Evolutionary conservation across 176 grass and related monocot genomes (phyloP).

Genomic region (Thalia dealbata): DNA sequence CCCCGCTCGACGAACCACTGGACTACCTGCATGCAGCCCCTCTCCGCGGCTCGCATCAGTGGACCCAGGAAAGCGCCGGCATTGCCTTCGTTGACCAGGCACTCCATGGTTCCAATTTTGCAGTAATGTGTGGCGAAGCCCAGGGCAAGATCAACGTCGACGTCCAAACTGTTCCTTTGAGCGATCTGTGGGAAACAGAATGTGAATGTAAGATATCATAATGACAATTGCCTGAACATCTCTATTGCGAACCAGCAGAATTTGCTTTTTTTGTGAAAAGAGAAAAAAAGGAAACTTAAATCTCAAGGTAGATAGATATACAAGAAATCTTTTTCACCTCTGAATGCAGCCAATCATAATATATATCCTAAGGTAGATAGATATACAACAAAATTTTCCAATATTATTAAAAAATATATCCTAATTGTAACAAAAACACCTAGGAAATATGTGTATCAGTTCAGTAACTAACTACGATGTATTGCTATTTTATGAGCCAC

Average conservation of each 20-base stretch:
- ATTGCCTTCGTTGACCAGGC: conserved; percentile 72
- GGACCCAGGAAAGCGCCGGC: conserved; percentile 70
- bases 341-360: too few species aligned
- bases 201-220: not conserved
- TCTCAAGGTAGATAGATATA: too few species aligned
- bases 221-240: not conserved
- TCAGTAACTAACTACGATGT: not conserved
- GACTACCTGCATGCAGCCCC: conserved; percentile 65
- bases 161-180: conserved; percentile 87
- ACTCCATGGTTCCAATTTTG: conserved; percentile 83
- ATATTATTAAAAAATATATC: too few species aligned
- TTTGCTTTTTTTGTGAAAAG: not conserved
- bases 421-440: not conserved
- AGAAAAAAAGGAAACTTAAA: not conserved
- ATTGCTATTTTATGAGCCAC: not conserved
- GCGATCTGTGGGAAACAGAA: conserved; percentile 51
- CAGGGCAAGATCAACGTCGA: conserved; percentile 92
- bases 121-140: conserved; percentile 80
- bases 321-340: too few species aligned
- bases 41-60: conserved; percentile 88
- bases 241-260: not conserved
- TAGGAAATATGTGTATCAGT: not conserved
- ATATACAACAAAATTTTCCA: too few species aligned
- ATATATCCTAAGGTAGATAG: too few species aligned
- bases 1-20: conserved; percentile 77